phyloP scores from a whole-genome alignment of 495 filamentous ascomycete species.

The Astrothelium subdiscretum region DNA sequence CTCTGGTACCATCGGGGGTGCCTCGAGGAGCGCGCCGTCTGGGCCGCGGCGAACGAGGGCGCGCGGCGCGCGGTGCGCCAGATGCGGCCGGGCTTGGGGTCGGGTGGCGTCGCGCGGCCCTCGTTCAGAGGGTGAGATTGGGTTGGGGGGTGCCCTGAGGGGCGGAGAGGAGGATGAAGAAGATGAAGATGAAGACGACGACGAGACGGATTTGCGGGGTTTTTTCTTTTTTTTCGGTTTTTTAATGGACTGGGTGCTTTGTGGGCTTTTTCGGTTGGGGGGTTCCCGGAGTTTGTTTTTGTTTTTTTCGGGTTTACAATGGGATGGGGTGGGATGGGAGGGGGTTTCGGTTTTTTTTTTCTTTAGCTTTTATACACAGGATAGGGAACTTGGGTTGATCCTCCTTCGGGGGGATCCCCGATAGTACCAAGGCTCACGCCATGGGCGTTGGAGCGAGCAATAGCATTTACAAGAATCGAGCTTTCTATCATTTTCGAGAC shows the following conservation, averaged over 20 bases:
- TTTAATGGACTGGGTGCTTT: background rate
- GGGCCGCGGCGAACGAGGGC: background rate
- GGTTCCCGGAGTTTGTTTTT: background rate
- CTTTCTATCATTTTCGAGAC: too few relatives aligned
- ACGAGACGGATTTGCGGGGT: background rate
- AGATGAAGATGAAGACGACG: background rate
- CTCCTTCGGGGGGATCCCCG: too few relatives aligned
- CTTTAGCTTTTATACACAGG: too few relatives aligned
- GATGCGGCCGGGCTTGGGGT: background rate
- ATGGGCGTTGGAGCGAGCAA: too few relatives aligned
- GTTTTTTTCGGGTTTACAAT: too few relatives aligned
- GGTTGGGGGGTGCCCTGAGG: background rate
- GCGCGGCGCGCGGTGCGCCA: background rate
- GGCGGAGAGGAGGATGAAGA: background rate
- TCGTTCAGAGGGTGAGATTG: background rate
- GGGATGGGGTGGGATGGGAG: background rate
- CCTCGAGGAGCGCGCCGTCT: background rate
- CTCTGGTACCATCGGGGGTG: background rate
- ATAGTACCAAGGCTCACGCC: too few relatives aligned
- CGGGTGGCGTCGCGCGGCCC: too few relatives aligned
- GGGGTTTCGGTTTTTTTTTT: background rate
- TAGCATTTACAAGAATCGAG: too few relatives aligned
- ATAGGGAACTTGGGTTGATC: too few relatives aligned
- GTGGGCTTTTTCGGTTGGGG: background rate
- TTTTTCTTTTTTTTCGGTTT: background rate